Evolutionary conservation across 768 basidiomycete species (phyloP), one percentile per base, ranked within the genome.

Genomic region (Chlorophyllum brunneum): DNA sequence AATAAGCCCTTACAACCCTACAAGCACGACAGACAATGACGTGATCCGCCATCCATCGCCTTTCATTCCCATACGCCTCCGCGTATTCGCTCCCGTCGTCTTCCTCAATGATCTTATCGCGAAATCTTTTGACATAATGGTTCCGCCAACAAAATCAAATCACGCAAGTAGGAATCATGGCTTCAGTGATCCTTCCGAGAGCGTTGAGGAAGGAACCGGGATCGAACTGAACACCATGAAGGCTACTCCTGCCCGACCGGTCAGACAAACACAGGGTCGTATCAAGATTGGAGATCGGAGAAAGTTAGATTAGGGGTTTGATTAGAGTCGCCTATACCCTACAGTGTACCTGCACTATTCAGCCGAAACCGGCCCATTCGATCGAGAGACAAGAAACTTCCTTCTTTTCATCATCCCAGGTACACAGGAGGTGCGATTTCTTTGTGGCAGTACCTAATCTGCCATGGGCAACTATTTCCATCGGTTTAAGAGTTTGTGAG

Each of bases 401-500:
- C 36, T 78, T 73, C 60, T 73, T 81, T 44, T 74, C 76, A 30
- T 90, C 85, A 60, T 95, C 84, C 87, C 89, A 97, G 27, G 85
- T 82, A 60, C 93, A 97, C 2, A 98, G 70, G 26, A 98, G 70
- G 65, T 98, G 95, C 0, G 92, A 83, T 69, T 99, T 99, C 68
- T 98, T 98, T 7, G 97, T 98, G 9, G 90, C 97, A 3, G 97
- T 99, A 1, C 95, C 97, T 29, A 99, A 70, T 29, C 97, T 79
- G 15, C 97, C 97, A 64, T 94, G 94, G 0, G 95, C 95, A 20
- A 99, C 89, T 40, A 99, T 81, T 66, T 98, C 93, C 83, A 95
- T 90, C 4, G 97, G 94, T 42, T 78, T 74, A 45, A 99, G 74
- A 1, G 75, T 58, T 10, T 81, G 62, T 41, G 66, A 57, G 2